Base-by-base conservation (phyloP, 208 protist genomes). In the Wallacemonas sp. region DNA sequence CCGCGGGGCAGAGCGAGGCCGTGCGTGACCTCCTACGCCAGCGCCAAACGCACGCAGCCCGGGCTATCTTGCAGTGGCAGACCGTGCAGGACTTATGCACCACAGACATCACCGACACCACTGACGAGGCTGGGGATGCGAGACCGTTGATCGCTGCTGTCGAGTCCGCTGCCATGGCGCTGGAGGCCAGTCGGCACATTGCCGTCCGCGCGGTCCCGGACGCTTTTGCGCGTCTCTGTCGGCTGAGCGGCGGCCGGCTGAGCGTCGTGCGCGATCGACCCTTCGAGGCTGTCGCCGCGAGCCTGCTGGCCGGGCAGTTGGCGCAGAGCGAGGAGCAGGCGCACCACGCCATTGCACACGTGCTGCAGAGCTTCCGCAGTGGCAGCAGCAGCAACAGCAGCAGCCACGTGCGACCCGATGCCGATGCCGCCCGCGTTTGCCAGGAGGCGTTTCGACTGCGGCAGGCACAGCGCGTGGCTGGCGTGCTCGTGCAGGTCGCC, bases 11-110 rank as follows among this genome's bases (percentile, higher is more conserved):
- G 23, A 26, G 11, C 29, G 57, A 12, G 10, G 36, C 36, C 10
- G 18, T 49, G 44, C 44, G 44, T 16, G 44, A 12, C 11, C 20
- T 49, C 11, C 44, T 49, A 7, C 20, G 22, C 8, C 46, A 57
- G 5, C 64, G 22, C 7, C 49, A 16, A 5, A 22, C 29, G 49
- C 39, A 39, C 10, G 46, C 64, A 8, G 50, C 45, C 23, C 26
- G 52, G 25, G 49, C 44, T 8, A 23, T 62, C 11, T 57, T 72
- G 67, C 55, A 23, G 4, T 72, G 67, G 67, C 25, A 66, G 3
- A n/a, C 31, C 5, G 36, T 72, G 38, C 28, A 0, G 7, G 67
- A 45, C 11, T 22, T 55, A 11, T 65, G 20, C 29, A 10, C 18
- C 28, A 10, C n/a, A 11, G 46, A 23, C 10, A 16, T 10, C 3